phyloP scores from a whole-genome alignment of 139 green algal species.

The Helicosporidium sp. region DNA sequence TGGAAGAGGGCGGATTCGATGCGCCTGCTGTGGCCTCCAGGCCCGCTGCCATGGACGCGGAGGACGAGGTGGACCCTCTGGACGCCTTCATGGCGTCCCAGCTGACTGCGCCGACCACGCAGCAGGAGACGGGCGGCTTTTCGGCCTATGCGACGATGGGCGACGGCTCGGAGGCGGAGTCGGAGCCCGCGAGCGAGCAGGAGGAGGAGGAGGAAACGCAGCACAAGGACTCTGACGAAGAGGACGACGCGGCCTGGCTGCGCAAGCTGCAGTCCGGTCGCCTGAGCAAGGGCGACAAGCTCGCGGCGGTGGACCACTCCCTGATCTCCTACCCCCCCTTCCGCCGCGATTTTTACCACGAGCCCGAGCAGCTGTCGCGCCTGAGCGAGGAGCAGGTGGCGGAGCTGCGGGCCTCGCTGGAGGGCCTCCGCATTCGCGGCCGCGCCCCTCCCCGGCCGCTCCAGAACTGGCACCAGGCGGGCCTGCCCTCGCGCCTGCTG shows the following conservation, averaged over 20 bases:
- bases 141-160: too few species aligned
- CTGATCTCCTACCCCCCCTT: constrained; percentile 60
- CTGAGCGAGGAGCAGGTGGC: constrained; percentile 53
- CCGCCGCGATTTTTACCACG: constrained; percentile 73
- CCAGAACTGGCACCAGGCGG: constrained; percentile 60
- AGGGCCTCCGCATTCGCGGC: constrained; percentile 69
- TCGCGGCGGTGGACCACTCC: constrained; percentile 61
- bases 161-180: too few species aligned
- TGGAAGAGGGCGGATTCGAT: too few species aligned
- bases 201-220: neutral
- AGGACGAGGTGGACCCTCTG: constrained; percentile 68
- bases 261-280: constrained; percentile 40
- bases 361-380: constrained; percentile 46
- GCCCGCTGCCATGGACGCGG: constrained; percentile 11
- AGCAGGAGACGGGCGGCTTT: neutral
- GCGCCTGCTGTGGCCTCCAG: neutral
- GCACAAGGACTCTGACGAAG: constrained; percentile 12
- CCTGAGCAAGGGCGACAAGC: constrained; percentile 73
- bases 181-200: neutral
- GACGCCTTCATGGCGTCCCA: constrained; percentile 77
- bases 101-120: neutral
- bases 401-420: constrained; percentile 42
- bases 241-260: constrained; percentile 44
- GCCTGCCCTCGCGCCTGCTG: constrained; percentile 51
- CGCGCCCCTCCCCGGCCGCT: constrained; percentile 71